phyloP scores from a whole-genome alignment of 1,139 yeast genomes.

The Debaryomyces psychrophilus region DNA sequence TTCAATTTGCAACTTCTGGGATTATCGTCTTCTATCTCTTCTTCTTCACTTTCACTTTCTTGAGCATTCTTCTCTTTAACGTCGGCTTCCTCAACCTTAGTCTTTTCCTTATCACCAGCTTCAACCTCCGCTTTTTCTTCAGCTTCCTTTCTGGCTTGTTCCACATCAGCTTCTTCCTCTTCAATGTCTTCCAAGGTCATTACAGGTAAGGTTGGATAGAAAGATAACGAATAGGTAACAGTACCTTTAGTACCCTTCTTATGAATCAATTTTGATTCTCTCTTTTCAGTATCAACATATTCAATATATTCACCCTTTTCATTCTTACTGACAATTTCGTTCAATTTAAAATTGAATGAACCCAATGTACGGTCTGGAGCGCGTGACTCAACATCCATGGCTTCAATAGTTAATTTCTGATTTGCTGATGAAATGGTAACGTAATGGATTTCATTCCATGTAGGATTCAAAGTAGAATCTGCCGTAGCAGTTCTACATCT shows the following conservation, averaged over 20 bases:
- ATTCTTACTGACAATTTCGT: slow-evolving; percentile 68
- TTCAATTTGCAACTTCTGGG: slow-evolving; percentile 44
- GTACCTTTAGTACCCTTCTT: slow-evolving; percentile 82
- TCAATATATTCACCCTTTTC: slow-evolving; percentile 69
- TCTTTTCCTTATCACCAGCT: slow-evolving; percentile 26
- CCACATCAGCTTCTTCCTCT: slow-evolving; percentile 49
- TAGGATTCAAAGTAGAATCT: slow-evolving; percentile 73
- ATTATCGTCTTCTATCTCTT: slow-evolving; percentile 37
- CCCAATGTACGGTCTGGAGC: slow-evolving; percentile 88
- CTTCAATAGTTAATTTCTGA: slow-evolving; percentile 82
- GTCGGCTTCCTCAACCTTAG: slow-evolving; percentile 28
- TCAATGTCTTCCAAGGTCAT: slow-evolving; percentile 72
- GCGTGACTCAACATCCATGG: slow-evolving; percentile 82
- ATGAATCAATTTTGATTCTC: slow-evolving; percentile 64
- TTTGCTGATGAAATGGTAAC: slow-evolving; percentile 79
- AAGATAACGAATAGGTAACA: slow-evolving; percentile 70
- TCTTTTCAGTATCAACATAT: slow-evolving; percentile 56
- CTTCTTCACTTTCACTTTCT: slow-evolving; percentile 41
- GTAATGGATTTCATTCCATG: slow-evolving; percentile 83
- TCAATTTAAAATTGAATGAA: slow-evolving; percentile 67
- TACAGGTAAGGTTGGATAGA: slow-evolving; percentile 81
- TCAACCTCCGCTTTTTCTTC: slow-evolving; percentile 18
- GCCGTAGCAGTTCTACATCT: slow-evolving; percentile 77
- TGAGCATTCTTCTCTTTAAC: slow-evolving; percentile 27
- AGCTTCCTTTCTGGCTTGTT: slow-evolving; percentile 36